Percentiles rank a stretch among this genome's conserved stretches.
Conservation (phyloP, 306 rosid genomes). For the Mucuna pruriens region DNA sequence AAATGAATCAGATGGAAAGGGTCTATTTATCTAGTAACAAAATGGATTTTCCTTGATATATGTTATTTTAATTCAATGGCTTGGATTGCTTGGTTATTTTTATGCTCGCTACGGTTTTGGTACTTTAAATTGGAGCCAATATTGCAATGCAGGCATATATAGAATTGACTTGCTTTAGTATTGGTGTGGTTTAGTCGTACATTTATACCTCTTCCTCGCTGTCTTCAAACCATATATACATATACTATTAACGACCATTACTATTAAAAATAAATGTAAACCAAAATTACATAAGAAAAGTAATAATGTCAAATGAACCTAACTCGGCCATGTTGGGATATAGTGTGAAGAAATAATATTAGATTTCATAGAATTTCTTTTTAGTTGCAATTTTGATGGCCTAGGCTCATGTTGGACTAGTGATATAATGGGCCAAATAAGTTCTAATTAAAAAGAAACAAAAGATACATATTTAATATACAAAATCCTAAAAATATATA, state of each 20-base stretch:
- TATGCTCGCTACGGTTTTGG: background rate
- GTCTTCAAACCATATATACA: background rate
- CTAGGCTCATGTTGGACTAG: no score
- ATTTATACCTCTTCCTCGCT: conserved; percentile 14
- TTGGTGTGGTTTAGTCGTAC: background rate
- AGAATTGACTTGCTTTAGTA: conserved; percentile 5
- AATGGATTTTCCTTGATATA: background rate
- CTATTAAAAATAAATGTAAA: background rate
- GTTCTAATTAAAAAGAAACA: no score
- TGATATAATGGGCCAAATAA: no score
- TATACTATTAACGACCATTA: conserved; percentile 7
- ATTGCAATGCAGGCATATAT: conserved; percentile 21
- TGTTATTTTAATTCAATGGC: background rate
- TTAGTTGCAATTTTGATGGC: no score
- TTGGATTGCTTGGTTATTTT: background rate
- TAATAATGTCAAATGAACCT: no score
- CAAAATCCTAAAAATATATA: no score
- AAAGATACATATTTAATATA: no score
- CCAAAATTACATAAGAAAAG: background rate
- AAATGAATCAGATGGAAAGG: background rate
- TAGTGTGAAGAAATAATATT: no score
- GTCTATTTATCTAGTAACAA: background rate
- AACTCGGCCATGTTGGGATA: no score
- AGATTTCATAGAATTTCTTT: no score
- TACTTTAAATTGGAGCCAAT: background rate